Evolutionary conservation across 129 eudicot genomes (phyloP).

Genomic region (sunflower (Helianthus annuus)): DNA sequence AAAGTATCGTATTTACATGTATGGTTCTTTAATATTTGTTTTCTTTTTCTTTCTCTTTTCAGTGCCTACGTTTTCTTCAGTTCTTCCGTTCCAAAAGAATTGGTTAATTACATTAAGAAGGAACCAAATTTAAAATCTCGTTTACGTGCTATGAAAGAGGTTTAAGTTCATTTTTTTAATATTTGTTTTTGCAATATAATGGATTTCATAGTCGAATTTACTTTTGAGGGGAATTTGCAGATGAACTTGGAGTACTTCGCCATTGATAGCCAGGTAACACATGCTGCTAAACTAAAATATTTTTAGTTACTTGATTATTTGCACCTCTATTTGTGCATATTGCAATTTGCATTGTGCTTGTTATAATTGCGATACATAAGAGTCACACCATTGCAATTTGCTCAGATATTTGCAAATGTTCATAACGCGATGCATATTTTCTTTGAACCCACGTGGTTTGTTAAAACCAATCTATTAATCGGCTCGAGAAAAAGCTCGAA

Average conservation of each 20-base stretch:
- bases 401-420: constrained; percentile 14
- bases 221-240: constrained; percentile 51
- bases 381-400: neutral
- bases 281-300: constrained; percentile 8
- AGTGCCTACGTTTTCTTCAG: constrained; percentile 93
- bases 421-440: neutral
- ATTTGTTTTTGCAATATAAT: constrained; percentile 11
- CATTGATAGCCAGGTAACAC: constrained; percentile 86
- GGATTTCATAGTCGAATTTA: constrained; percentile 5
- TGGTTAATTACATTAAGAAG: constrained; percentile 68
- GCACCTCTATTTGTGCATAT: neutral
- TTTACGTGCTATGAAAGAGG: constrained; percentile 92
- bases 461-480: neutral
- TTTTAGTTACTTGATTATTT: constrained; percentile 4
- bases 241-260: constrained; percentile 97
- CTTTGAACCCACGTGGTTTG: constrained; percentile 5
- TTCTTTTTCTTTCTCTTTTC: constrained; percentile 17
- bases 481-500: too few species aligned
- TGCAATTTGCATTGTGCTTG: neutral
- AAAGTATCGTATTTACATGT: neutral
- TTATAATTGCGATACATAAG: neutral
- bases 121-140: constrained; percentile 71
- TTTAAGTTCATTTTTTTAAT: constrained; percentile 19
- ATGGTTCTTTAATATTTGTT: constrained; percentile 14
- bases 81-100: constrained; percentile 73